Evolutionary conservation across 345 rosid genomes (phyloP).

Genomic region (Tarenaya hassleriana): DNA sequence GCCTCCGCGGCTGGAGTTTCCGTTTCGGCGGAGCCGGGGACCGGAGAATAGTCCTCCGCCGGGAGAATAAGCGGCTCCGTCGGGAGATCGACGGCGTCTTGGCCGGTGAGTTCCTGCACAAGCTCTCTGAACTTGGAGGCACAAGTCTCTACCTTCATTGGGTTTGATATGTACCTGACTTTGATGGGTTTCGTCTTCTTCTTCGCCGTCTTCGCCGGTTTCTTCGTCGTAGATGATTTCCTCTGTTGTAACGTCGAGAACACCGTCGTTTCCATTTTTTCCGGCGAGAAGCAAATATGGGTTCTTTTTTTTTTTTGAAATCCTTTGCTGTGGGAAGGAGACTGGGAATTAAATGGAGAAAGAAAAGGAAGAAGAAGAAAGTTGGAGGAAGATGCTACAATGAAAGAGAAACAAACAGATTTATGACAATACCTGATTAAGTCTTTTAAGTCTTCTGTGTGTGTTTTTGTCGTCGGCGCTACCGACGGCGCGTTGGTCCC

Average conservation of each 20-base stretch:
- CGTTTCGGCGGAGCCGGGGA: too few relatives aligned
- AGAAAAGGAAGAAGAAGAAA: not conserved
- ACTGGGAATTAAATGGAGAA: slow-evolving; percentile 9
- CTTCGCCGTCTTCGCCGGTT: slow-evolving; percentile 20
- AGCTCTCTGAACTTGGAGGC: slow-evolving; percentile 70
- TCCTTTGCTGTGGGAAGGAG: slow-evolving; percentile 7
- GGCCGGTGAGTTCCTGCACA: slow-evolving; percentile 85
- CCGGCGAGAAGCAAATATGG: not conserved
- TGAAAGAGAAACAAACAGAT: slow-evolving; percentile 17
- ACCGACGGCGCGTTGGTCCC: slow-evolving; percentile 21
- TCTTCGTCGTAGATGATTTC: slow-evolving; percentile 21
- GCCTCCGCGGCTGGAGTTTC: not conserved
- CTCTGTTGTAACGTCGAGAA: slow-evolving; percentile 16
- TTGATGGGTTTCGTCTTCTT: slow-evolving; percentile 35
- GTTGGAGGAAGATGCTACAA: slow-evolving; percentile 5
- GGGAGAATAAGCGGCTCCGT: slow-evolving; percentile 13
- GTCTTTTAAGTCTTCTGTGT: not conserved
- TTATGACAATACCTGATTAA: not conserved
- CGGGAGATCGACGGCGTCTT: slow-evolving; percentile 50
- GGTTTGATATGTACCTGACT: slow-evolving; percentile 76
- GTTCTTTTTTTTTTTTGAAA: not conserved
- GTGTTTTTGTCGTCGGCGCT: not conserved
- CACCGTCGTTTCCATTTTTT: slow-evolving; percentile 23
- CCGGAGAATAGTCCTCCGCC: slow-evolving; percentile 10
- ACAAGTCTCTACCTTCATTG: slow-evolving; percentile 65